Evolutionary conservation across 2,329 filamentous ascomycete genomes (phyloP), one percentile per base, ranked within the genome.

Genomic region (Penicillium palitans): DNA sequence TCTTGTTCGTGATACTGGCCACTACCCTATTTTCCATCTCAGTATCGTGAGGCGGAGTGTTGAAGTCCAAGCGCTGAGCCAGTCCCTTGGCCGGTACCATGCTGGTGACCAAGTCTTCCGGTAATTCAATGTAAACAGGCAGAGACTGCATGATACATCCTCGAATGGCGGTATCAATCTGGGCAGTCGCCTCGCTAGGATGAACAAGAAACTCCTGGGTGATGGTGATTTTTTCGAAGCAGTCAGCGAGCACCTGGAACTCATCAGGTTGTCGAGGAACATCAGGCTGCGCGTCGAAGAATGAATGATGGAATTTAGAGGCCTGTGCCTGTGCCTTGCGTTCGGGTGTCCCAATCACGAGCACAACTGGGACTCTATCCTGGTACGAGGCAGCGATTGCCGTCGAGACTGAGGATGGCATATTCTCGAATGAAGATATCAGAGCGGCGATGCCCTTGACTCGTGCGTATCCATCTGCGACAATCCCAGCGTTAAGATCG

Each of bases 131-230:
- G 35, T 41, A 41, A 27, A 41, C 48, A 15, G 48, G 35, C n/a
- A 25, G 10, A 29, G 48, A 51, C 10, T 51, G 48, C 15, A 51
- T 27, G 24, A 51, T 51, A 21, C 48, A 51, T 31, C n/a, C 35
- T 29, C 35, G 33, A 40, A 51, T 51, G 10, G 48, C 48, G 8
- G 33, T 40, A n/a, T 50, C 48, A 29, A 50, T 39, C 48, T 50
- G 48, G 2, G 33, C 15, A 15, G 33, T 21, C 7, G 35, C 24
- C 17, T 51, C 48, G 6, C 37, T 21, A 19, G 48, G 17, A 10
- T 51, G 5, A 17, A 51, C 33, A 25, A 51, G 33, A 21, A 40
- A 39, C n/a, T 51, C 48, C 7, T 51, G 48, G 2, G 24, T 51
- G n/a, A 51, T 29, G 17, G 48, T 40, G 3, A 29, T 51, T 7